phyloP scores from a whole-genome alignment of 495 filamentous ascomycete species.

The Daldinia bambusicola region DNA sequence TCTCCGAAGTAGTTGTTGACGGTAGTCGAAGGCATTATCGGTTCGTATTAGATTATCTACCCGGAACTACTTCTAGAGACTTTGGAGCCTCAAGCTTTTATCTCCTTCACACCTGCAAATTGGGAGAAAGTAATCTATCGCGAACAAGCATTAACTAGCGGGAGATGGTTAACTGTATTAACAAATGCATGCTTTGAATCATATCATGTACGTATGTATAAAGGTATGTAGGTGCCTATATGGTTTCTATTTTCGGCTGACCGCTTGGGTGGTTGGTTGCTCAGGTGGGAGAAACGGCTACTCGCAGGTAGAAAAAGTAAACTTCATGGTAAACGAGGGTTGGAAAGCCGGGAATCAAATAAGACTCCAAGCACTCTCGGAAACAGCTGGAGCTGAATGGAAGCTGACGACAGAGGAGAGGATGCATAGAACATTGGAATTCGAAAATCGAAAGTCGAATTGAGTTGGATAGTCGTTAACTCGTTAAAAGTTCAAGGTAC shows the following conservation, averaged over 20 bases:
- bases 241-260: constrained; percentile 27
- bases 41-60: constrained; percentile 39
- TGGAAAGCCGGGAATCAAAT: constrained; percentile 29
- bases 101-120: constrained; percentile 1
- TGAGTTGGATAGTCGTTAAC: constrained; percentile 7
- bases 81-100: constrained; percentile 4
- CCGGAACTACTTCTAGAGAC: constrained; percentile 13
- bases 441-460: constrained; percentile 14
- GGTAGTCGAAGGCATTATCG: constrained; percentile 37
- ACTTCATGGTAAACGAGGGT: constrained; percentile 30
- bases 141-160: constrained; percentile 18
- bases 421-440: neutral
- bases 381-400: constrained; percentile 10
- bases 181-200: constrained; percentile 36
- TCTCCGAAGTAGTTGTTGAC: constrained; percentile 37
- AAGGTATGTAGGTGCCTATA: neutral
- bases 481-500: constrained; percentile 12
- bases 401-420: constrained; percentile 25
- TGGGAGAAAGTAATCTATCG: constrained; percentile 12
- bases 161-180: constrained; percentile 22
- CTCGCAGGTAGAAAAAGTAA: constrained; percentile 34
- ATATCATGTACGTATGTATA: neutral
- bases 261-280: constrained; percentile 16
- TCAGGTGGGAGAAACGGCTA: constrained; percentile 30
- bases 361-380: constrained; percentile 21